These are phyloP conservation scores for Scedosporium boydii DNA, from an alignment of 2,329 filamentous ascomycete genomes.

Conservation along the genomic window DNA sequence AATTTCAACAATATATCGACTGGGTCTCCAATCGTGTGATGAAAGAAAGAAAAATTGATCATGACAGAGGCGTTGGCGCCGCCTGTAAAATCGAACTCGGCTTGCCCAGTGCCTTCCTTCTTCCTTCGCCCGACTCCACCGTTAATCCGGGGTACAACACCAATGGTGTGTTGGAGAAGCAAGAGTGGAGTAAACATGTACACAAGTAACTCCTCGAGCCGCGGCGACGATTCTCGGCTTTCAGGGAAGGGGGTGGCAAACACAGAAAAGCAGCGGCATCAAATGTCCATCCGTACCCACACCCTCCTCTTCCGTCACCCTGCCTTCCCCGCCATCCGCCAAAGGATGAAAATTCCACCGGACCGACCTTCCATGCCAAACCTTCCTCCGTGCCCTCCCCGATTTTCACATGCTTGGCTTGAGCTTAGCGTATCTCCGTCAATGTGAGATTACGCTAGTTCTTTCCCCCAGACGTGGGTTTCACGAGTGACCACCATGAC, in stretches of 20 bases:
- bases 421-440: neutral
- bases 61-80: neutral
- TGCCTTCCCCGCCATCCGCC: conserved; percentile 5
- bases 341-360: too few species aligned
- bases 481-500: too few species aligned
- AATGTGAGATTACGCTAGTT: too few species aligned
- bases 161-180: neutral
- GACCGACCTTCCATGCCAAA: neutral
- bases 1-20: too few species aligned
- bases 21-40: neutral
- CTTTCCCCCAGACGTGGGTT: too few species aligned
- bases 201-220: neutral
- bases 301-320: conserved; percentile 7
- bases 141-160: neutral
- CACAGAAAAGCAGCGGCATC: neutral
- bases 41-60: neutral
- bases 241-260: neutral
- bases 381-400: neutral
- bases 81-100: neutral
- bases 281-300: neutral
- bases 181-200: neutral
- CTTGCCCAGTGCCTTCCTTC: neutral
- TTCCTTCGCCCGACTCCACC: neutral
- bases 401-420: neutral
- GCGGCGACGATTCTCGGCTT: neutral